phyloP scores from a whole-genome alignment of 306 rosid species.

The Trichosanthes cucumerina region DNA sequence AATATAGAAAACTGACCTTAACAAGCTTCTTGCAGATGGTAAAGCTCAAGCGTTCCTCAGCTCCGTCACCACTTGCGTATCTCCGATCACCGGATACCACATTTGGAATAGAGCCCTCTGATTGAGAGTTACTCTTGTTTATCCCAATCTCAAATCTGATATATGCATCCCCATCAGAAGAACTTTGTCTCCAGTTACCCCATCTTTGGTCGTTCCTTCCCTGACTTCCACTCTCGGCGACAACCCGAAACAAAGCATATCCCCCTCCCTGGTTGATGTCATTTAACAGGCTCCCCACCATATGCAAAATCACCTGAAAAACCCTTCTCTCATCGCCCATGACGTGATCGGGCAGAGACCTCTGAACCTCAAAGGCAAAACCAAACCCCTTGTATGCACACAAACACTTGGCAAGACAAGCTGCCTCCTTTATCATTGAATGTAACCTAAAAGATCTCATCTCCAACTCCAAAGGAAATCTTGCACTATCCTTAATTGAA shows the following conservation, averaged over 20 bases:
- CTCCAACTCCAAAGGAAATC: conserved; percentile 70
- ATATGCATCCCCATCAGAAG: conserved; percentile 68
- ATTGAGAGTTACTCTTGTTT: conserved; percentile 40
- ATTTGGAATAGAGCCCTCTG: conserved; percentile 35
- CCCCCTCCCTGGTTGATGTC: conserved; percentile 55
- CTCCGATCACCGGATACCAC: conserved; percentile 35
- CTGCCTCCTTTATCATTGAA: conserved; percentile 83
- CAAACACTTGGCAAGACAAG: conserved; percentile 87
- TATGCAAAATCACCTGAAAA: conserved; percentile 95
- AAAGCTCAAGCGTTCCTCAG: conserved; percentile 78
- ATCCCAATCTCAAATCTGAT: conserved; percentile 79
- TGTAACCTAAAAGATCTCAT: conserved; percentile 68
- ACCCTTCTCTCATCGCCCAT: conserved; percentile 96
- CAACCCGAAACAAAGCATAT: conserved; percentile 45
- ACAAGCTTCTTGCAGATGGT: conserved; percentile 79
- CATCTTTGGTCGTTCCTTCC: conserved; percentile 85
- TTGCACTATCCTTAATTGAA: conserved; percentile 65
- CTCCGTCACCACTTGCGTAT: conserved; percentile 55
- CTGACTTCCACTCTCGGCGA: conserved; percentile 64
- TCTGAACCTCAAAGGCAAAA: conserved; percentile 69
- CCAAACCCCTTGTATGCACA: conserved; percentile 63
- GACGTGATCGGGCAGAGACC: conserved; percentile 67
- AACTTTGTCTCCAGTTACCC: conserved; percentile 71
- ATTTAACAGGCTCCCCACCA: conserved; percentile 80
- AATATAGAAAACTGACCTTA: conserved; percentile 49